A percentile compares a stretch with the other conserved stretches of the same genome.
These are phyloP conservation scores for Porodaedalea pini DNA, from an alignment of 1,284 basidiomycete species.

Conservation along the genomic window DNA sequence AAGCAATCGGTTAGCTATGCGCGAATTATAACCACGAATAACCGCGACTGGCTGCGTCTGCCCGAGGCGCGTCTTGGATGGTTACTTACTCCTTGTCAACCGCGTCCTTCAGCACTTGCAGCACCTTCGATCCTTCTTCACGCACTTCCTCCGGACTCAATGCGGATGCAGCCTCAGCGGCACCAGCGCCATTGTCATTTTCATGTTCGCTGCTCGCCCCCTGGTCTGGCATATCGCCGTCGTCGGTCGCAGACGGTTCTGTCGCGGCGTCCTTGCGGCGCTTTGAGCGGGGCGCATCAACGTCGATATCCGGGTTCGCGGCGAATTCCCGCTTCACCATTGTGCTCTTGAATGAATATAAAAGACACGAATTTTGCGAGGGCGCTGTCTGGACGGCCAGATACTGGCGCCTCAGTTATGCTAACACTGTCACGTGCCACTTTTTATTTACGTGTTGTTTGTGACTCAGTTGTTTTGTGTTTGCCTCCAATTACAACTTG, in stretches of 20 bases:
- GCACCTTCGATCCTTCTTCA: slow-evolving; percentile 62
- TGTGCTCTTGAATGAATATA: neutral
- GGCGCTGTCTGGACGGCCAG: neutral
- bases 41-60: slow-evolving; percentile 31
- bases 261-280: slow-evolving; percentile 54
- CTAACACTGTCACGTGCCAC: neutral
- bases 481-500: neutral
- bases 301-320: slow-evolving; percentile 45
- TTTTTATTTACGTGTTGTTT: slow-evolving; percentile 12
- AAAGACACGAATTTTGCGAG: neutral
- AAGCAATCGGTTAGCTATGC: slow-evolving; percentile 18
- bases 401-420: neutral
- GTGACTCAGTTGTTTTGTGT: neutral
- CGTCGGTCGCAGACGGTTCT: slow-evolving; percentile 23
- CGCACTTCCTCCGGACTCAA: slow-evolving; percentile 44
- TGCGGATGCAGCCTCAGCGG: slow-evolving; percentile 27
- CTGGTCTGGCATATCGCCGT: slow-evolving; percentile 19
- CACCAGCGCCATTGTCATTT: slow-evolving; percentile 25
- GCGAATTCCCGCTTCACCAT: slow-evolving; percentile 70
- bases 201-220: slow-evolving; percentile 17
- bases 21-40: slow-evolving; percentile 19
- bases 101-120: slow-evolving; percentile 73
- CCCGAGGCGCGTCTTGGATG: slow-evolving; percentile 33
- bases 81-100: slow-evolving; percentile 78
- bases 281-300: slow-evolving; percentile 62